These are phyloP conservation scores for Fusarium abutilonis DNA, from an alignment of 2,329 filamentous ascomycete species.

Conservation along the genomic window DNA sequence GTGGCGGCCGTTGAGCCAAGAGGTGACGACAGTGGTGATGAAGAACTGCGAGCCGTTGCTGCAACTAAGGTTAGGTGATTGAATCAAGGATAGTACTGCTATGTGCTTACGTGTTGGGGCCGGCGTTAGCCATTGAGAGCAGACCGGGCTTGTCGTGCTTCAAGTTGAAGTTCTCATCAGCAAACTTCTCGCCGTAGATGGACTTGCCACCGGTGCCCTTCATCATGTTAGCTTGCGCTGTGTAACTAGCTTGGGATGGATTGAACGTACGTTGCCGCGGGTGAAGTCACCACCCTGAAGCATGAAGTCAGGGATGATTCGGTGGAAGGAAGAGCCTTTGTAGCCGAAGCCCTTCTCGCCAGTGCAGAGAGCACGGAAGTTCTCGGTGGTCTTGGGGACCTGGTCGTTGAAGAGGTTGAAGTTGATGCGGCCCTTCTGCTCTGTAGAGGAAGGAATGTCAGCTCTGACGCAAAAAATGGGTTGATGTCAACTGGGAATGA, in stretches of 20 bases:
- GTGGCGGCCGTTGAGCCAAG: constrained; percentile 85
- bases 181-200: constrained; percentile 95
- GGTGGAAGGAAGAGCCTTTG: constrained; percentile 86
- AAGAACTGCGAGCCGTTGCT: constrained; percentile 99
- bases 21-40: constrained; percentile 90
- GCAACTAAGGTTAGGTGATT: constrained; percentile 45
- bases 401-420: constrained; percentile 88
- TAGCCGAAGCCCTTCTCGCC: constrained; percentile 85
- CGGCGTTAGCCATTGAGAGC: constrained; percentile 95
- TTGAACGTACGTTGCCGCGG: constrained; percentile 79
- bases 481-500: constrained; percentile 2
- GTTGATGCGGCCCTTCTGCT: constrained; percentile 80
- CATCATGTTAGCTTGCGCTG: constrained; percentile 31
- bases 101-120: constrained; percentile 81
- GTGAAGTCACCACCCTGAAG: constrained; percentile 97
- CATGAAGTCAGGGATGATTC: constrained; percentile 94
- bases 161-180: constrained; percentile 87
- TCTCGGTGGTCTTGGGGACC: constrained; percentile 87
- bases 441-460: constrained; percentile 56
- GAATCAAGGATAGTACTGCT: neutral
- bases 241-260: neutral
- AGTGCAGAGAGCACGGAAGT: constrained; percentile 88
- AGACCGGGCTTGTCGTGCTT: constrained; percentile 80
- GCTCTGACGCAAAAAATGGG: constrained; percentile 11
- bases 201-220: constrained; percentile 91